These are phyloP conservation scores for Coprinopsis strossmayeri DNA, from an alignment of 768 basidiomycete genomes.

Conservation along the genomic window DNA sequence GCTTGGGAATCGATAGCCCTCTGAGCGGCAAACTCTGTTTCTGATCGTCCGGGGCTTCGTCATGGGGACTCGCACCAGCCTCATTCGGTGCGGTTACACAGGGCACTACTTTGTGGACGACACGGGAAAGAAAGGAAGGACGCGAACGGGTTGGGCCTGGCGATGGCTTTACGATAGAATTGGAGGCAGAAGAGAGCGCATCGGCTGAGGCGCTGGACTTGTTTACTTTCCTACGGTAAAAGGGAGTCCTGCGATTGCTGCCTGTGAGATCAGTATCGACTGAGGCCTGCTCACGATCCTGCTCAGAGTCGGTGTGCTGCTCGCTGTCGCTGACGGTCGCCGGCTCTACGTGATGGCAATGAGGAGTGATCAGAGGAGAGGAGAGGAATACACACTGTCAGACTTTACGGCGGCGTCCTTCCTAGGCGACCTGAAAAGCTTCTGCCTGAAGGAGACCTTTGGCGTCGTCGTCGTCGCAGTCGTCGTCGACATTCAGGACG, in stretches of 20 bases:
- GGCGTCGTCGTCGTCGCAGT: too few species aligned
- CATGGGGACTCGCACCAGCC: constrained; percentile 17
- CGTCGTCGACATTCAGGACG: constrained; percentile 10
- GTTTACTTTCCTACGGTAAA: constrained; percentile 37
- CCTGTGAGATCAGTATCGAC: constrained; percentile 32
- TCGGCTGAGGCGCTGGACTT: constrained; percentile 29
- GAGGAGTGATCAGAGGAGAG: constrained; percentile 19
- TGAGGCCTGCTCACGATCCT: constrained; percentile 36
- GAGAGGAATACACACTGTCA: neutral
- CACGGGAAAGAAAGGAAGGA: constrained; percentile 56
- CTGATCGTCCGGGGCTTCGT: constrained; percentile 3
- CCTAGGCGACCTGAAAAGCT: constrained; percentile 11
- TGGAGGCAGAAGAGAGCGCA: constrained; percentile 25
- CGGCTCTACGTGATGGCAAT: constrained; percentile 15
- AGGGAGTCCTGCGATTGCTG: constrained; percentile 31
- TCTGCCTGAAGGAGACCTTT: constrained; percentile 14
- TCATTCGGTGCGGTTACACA: constrained; percentile 41
- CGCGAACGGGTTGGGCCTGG: constrained; percentile 19
- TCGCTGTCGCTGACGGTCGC: neutral
- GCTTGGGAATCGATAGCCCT: constrained; percentile 13
- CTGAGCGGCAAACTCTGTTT: constrained; percentile 16
- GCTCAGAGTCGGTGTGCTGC: constrained; percentile 19
- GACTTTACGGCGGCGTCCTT: neutral
- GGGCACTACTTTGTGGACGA: constrained; percentile 63
- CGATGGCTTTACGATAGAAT: constrained; percentile 26